Percentiles rank a stretch among this genome's conserved stretches.
phyloP scores from a whole-genome alignment of 208 protist genomes.

The Trypanosoma avium region DNA sequence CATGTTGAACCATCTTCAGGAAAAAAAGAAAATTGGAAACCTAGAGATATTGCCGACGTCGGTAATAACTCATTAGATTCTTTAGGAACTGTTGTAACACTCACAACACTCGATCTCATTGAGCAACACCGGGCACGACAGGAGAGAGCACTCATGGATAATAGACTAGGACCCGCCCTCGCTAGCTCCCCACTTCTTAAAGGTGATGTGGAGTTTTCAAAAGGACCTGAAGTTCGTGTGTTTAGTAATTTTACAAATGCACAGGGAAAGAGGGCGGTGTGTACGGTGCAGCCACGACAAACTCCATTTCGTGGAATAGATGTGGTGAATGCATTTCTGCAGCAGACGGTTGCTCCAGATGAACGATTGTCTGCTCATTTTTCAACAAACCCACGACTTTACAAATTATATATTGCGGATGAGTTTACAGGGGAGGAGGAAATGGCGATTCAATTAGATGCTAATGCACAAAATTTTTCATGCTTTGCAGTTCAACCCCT shows the following conservation, averaged over 20 bases:
- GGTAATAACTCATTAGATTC: constrained; percentile 23
- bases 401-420: constrained; percentile 89
- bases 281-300: constrained; percentile 53
- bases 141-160: constrained; percentile 21
- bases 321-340: constrained; percentile 73
- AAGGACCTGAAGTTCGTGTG: constrained; percentile 54
- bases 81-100: constrained; percentile 49
- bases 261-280: constrained; percentile 50
- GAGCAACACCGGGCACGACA: constrained; percentile 26
- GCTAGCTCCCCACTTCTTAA: constrained; percentile 5
- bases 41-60: constrained; percentile 9
- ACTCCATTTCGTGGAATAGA: constrained; percentile 67
- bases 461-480: constrained; percentile 60
- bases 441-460: constrained; percentile 76
- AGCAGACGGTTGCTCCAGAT: constrained; percentile 58
- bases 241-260: constrained; percentile 76
- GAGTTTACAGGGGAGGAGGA: constrained; percentile 87
- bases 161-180: background rate
- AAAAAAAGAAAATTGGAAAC: constrained; percentile 17
- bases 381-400: constrained; percentile 72
- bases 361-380: constrained; percentile 55
- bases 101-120: constrained; percentile 43
- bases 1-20: constrained; percentile 26
- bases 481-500: constrained; percentile 80
- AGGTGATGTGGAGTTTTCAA: constrained; percentile 16